phyloP scores from a whole-genome alignment of 1,284 basidiomycete species.

The Cryptococcus floricola region DNA sequence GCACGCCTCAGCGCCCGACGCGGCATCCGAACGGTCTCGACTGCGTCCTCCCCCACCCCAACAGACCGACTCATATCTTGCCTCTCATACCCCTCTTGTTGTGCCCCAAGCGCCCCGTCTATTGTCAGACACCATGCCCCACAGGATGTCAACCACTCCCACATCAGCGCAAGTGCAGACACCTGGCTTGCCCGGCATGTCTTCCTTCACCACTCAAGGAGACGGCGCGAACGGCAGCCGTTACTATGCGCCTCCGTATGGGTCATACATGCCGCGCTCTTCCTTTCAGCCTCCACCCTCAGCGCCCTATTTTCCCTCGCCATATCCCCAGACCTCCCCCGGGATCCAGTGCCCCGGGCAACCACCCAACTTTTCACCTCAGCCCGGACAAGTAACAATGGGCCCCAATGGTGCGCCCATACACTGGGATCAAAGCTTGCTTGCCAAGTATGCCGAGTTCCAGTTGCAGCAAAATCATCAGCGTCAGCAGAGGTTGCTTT shows the following conservation, averaged over 20 bases:
- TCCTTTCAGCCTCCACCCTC: not conserved
- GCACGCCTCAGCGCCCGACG: conserved; percentile 10
- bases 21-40: not conserved
- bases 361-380: not conserved
- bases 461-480: conserved; percentile 47
- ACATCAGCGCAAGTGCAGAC: not conserved
- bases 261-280: not conserved
- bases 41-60: not conserved
- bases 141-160: not conserved
- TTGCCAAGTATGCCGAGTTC: conserved; percentile 44
- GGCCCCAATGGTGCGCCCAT: conserved; percentile 5
- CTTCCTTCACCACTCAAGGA: not conserved
- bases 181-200: not conserved
- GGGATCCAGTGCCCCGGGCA: not conserved
- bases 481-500: conserved; percentile 37
- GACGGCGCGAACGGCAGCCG: not conserved
- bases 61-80: not conserved
- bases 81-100: not conserved
- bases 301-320: not conserved
- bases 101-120: conserved; percentile 9
- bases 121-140: conserved; percentile 6
- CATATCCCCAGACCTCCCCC: not conserved
- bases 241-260: not conserved
- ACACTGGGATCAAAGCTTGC: conserved; percentile 33
- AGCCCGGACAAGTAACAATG: conserved; percentile 1